Evolutionary conservation across 768 basidiomycete genomes (phyloP).

Genomic region (Termitomyces heimii): DNA sequence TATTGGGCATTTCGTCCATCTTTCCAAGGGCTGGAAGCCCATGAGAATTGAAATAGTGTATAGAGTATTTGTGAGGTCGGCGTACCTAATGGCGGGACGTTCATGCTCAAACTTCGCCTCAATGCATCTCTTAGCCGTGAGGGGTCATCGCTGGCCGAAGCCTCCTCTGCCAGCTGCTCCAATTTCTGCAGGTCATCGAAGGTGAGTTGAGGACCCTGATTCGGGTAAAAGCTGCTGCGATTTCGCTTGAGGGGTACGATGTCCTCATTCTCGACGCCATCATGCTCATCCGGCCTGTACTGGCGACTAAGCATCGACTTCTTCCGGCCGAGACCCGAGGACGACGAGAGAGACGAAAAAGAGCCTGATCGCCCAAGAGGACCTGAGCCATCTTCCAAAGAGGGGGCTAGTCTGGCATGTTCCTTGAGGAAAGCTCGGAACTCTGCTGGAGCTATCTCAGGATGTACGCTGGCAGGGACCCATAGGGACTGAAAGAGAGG

Average conservation of each 20-base stretch:
- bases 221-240: conserved; percentile 59
- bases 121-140: conserved; percentile 72
- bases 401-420: conserved; percentile 64
- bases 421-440: conserved; percentile 94
- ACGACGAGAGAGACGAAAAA: conserved; percentile 30
- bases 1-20: conserved; percentile 62
- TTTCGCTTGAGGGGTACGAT: conserved; percentile 65
- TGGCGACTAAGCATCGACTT: conserved; percentile 93
- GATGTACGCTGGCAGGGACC: conserved; percentile 95
- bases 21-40: conserved; percentile 49
- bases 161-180: conserved; percentile 90
- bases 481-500: conserved; percentile 73
- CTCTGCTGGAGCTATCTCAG: conserved; percentile 95
- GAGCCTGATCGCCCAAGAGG: conserved; percentile 37
- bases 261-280: conserved; percentile 64
- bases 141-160: conserved; percentile 76
- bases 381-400: conserved; percentile 39
- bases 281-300: conserved; percentile 77
- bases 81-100: conserved; percentile 81
- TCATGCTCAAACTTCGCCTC: conserved; percentile 83
- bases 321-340: conserved; percentile 66
- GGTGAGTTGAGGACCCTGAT: conserved; percentile 80
- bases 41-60: conserved; percentile 13
- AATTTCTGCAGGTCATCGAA: conserved; percentile 92
- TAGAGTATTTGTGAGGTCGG: conserved; percentile 16